Evolutionary conservation across 257 asterid genomes (phyloP).

Genomic region (Oldenlandia corymbosa): DNA sequence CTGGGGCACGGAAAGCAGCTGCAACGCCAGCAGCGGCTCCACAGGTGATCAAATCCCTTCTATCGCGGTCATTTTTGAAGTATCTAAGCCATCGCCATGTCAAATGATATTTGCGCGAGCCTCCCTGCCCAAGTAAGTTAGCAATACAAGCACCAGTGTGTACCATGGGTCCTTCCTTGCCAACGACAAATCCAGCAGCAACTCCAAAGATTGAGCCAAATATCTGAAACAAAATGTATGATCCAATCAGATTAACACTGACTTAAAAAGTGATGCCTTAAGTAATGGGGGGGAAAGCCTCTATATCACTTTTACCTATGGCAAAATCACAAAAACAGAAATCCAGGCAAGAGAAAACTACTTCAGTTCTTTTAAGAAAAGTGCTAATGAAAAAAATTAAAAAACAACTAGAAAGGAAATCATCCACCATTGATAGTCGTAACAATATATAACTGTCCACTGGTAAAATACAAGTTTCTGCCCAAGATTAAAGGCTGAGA

Average conservation of each 20-base stretch:
- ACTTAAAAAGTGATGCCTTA: not conserved
- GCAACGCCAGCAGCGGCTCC: constrained; percentile 99
- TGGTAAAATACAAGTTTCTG: too few species aligned
- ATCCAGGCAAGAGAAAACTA: too few species aligned
- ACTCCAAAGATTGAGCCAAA: constrained; percentile 92
- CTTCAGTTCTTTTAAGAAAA: too few species aligned
- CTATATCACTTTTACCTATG: not conserved
- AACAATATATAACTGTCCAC: too few species aligned
- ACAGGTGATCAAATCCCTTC: constrained; percentile 96
- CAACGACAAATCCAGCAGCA: constrained; percentile 97
- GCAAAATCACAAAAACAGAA: too few species aligned
- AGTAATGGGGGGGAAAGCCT: not conserved
- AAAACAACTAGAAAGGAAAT: not conserved
- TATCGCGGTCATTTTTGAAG: constrained; percentile 90
- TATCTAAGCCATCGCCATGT: constrained; percentile 92
- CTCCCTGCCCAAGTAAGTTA: constrained; percentile 94
- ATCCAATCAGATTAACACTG: constrained; percentile 4
- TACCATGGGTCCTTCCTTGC: constrained; percentile 99
- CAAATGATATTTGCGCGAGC: constrained; percentile 90
- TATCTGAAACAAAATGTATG: constrained; percentile 42
- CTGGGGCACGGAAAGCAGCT: constrained; percentile 99
- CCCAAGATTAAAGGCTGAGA: not conserved
- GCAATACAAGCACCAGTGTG: constrained; percentile 99
- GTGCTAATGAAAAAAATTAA: too few species aligned
- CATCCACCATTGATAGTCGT: not conserved